phyloP scores from a whole-genome alignment of 1,284 basidiomycete species.

The Albatrellus sp. region DNA sequence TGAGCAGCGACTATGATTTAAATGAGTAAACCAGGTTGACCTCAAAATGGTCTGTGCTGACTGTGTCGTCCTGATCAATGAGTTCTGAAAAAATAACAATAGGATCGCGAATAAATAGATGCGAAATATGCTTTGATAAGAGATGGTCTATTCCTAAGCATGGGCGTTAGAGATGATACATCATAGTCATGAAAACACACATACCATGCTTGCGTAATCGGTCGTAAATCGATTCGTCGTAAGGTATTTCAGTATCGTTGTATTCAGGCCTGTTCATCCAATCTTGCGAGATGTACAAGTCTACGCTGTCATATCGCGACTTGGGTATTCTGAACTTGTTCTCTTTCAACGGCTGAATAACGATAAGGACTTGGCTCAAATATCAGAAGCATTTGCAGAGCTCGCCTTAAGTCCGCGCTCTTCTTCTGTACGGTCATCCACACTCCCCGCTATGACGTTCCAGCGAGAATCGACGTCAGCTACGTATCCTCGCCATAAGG shows the following conservation, averaged over 20 bases:
- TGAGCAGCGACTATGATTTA: conserved; percentile 5
- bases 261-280: conserved; percentile 86
- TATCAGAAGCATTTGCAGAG: background rate
- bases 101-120: conserved; percentile 97
- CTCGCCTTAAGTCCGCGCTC: conserved; percentile 79
- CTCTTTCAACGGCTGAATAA: conserved; percentile 59
- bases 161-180: background rate
- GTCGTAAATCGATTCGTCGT: conserved; percentile 64
- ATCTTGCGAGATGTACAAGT: conserved; percentile 84
- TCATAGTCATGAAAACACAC: conserved; percentile 13
- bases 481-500: conserved; percentile 88
- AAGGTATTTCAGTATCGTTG: conserved; percentile 80
- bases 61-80: conserved; percentile 81
- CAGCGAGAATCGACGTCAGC: conserved; percentile 97
- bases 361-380: background rate
- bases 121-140: conserved; percentile 86
- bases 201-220: conserved; percentile 64
- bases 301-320: conserved; percentile 94
- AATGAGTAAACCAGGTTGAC: conserved; percentile 23
- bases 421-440: conserved; percentile 93
- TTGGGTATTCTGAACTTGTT: conserved; percentile 79
- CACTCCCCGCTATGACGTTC: conserved; percentile 96
- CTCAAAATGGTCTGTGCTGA: conserved; percentile 94
- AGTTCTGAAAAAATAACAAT: conserved; percentile 93
- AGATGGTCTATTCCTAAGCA: conserved; percentile 67